Base-by-base conservation (phyloP, 2,329 filamentous ascomycete genomes). In the Dactylellina drechsleri region DNA sequence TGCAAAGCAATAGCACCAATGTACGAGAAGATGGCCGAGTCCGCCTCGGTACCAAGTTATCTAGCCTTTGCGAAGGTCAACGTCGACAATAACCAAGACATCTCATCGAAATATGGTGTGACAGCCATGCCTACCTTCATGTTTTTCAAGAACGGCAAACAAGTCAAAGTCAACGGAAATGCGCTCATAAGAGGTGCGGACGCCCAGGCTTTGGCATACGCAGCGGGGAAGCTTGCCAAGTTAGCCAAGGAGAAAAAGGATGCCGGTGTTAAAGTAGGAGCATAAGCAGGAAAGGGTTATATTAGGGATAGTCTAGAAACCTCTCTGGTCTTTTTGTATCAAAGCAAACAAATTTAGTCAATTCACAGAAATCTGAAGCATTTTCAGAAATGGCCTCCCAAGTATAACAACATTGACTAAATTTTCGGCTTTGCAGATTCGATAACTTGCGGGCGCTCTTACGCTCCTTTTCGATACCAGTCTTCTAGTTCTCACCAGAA, bases 1-100 rank as follows among this genome's bases (percentile, higher is more conserved):
- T 97, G 93, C 90, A 96, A 93, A 86, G 87, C 89, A 80, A 95
- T 97, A 80, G 88, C 92, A 18, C 94, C 93, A 74, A 83, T 89
- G 77, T 85, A 97, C 70, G 86, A 86, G 79, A 86, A 89, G 86
- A 85, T 88, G 82, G 88, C 89, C 80, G 82, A 89, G 52, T 81
- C 83, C 3, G 54, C 54, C 6, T 58, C 54, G 31, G 71, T 88
- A 87, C 84, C 83, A 86, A 78, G 82, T 12, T 58, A 84, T 78
- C 86, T 90, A 78, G 85, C 87, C 83, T 97, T 97, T 84, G 89
- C 89, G 87, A 95, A 97, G 87, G 85, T 97, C 81, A 92, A 97
- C 83, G 92, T 97, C 79, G 93, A 97, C 82, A 85, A 92, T 77
- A 85, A 93, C 47, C 85, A 89, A 78, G 89, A 91, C 0, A 86